Evolutionary conservation across 768 basidiomycete genomes (phyloP).

Genomic region (Naganishia vishniacii): DNA sequence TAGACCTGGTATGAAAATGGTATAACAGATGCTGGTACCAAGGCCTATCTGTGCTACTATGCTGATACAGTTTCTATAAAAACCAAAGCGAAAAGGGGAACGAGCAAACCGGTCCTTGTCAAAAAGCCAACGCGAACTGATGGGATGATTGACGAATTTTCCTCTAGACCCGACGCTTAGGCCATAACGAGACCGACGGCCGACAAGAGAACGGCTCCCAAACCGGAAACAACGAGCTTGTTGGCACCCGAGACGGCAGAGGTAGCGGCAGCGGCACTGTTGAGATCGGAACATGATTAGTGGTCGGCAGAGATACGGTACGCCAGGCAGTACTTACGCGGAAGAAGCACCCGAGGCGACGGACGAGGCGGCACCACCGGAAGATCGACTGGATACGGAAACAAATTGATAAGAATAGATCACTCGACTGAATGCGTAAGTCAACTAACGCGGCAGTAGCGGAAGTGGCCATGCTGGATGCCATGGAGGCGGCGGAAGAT

Average conservation of each 20-base stretch:
- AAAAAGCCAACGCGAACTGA: background rate
- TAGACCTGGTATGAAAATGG: background rate
- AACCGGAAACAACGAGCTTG: conserved; percentile 24
- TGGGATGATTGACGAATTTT: background rate
- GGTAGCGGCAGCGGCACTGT: conserved; percentile 18
- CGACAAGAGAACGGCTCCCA: conserved; percentile 20
- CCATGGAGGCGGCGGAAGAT: background rate
- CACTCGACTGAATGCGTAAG: background rate
- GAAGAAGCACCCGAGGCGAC: conserved; percentile 17
- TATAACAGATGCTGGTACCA: conserved; percentile 1
- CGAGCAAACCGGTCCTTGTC: background rate
- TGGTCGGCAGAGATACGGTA: background rate
- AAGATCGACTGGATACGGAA: background rate
- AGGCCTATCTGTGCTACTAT: conserved; percentile 9
- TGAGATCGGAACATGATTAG: background rate
- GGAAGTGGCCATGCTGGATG: conserved; percentile 13
- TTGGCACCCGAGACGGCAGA: conserved; percentile 12
- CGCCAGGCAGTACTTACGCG: background rate
- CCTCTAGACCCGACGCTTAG: background rate
- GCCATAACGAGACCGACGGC: conserved; percentile 22
- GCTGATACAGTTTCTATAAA: conserved; percentile 20
- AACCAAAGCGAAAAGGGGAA: background rate
- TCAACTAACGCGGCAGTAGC: conserved; percentile 23
- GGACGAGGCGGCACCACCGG: conserved; percentile 7
- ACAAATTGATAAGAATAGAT: background rate